Conservation (phyloP, 2,329 filamentous ascomycete species). For the Gaeumannomyces tritici region DNA sequence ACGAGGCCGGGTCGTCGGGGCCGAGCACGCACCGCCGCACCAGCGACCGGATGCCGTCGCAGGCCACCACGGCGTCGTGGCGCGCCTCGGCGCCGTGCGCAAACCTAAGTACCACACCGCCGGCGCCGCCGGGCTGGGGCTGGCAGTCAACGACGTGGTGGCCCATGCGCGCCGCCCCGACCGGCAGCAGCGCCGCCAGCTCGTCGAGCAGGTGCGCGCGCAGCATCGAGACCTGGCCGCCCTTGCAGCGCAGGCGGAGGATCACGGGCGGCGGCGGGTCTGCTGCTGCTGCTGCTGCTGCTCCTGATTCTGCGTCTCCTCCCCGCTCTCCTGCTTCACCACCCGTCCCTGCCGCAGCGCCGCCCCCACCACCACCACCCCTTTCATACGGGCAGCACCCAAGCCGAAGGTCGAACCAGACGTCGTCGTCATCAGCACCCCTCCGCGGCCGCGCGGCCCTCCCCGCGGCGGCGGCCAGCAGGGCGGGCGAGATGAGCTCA, state of each 20-base stretch:
- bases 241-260: conserved; percentile 5
- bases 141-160: conserved; percentile 18
- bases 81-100: conserved; percentile 10
- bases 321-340: background rate
- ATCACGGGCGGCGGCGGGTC: background rate
- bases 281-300: background rate
- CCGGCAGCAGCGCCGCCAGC: conserved; percentile 14
- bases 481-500: conserved; percentile 6
- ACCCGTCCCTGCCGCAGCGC: background rate
- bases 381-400: no score
- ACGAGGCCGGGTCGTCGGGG: conserved; percentile 27
- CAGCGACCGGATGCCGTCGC: conserved; percentile 51
- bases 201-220: conserved; percentile 17
- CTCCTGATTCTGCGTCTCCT: background rate
- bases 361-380: background rate
- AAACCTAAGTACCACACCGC: conserved; percentile 11
- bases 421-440: conserved; percentile 5
- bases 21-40: conserved; percentile 42
- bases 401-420: conserved; percentile 17
- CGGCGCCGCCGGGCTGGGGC: background rate
- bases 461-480: background rate
- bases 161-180: conserved; percentile 12
- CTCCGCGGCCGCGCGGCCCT: conserved; percentile 1
- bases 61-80: conserved; percentile 34
- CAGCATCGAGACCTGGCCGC: conserved; percentile 7